Percentiles rank a stretch among this genome's conserved stretches.
These are phyloP conservation scores for Lentinula lateritia DNA, from an alignment of 768 basidiomycete genomes.

Conservation along the genomic window DNA sequence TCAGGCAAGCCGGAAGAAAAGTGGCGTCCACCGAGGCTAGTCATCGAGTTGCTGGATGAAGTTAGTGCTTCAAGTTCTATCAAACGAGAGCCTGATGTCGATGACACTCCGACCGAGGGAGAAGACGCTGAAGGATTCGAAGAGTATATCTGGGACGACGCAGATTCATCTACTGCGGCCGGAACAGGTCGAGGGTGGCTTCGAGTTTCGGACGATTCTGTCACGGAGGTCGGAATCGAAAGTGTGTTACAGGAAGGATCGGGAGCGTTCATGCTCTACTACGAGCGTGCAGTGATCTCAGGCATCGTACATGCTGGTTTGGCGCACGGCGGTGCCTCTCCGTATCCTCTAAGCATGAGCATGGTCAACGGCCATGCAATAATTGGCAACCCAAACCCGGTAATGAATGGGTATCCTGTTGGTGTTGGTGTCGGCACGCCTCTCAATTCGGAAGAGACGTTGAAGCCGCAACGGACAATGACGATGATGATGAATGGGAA, in stretches of 20 bases:
- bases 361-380: neutral
- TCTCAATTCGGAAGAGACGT: conserved; percentile 60
- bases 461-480: conserved; percentile 46
- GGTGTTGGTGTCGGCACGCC: conserved; percentile 15
- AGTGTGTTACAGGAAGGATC: conserved; percentile 67
- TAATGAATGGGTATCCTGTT: conserved; percentile 2
- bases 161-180: conserved; percentile 25
- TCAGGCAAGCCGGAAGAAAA: conserved; percentile 30
- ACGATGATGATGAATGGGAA: conserved; percentile 37
- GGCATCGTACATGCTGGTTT: conserved; percentile 8
- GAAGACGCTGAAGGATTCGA: conserved; percentile 5
- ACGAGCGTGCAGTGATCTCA: conserved; percentile 57
- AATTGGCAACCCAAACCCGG: neutral
- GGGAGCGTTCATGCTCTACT: conserved; percentile 91
- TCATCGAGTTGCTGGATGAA: conserved; percentile 18
- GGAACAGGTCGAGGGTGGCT: conserved; percentile 72
- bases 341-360: neutral
- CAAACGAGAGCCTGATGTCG: conserved; percentile 7
- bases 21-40: conserved; percentile 29
- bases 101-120: conserved; percentile 16
- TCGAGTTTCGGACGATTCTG: conserved; percentile 80
- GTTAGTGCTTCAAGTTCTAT: neutral
- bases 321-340: neutral
- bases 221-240: conserved; percentile 71
- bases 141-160: conserved; percentile 57